Evolutionary conservation across 2,329 filamentous ascomycete genomes (phyloP), one percentile per base, ranked within the genome.

Genomic region (Colletotrichum tanaceti): DNA sequence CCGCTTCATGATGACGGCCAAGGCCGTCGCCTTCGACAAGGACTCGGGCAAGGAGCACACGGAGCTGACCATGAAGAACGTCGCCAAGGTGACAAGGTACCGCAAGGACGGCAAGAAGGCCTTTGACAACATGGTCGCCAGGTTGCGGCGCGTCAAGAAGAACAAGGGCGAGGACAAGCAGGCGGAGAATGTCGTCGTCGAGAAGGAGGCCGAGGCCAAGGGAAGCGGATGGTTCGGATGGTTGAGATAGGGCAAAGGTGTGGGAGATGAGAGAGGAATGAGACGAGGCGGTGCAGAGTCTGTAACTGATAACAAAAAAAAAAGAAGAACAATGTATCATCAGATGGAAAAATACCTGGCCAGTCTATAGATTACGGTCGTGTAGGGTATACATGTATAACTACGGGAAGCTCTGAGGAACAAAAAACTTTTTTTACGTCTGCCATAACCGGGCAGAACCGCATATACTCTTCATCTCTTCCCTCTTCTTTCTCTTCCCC

Each of bases 1-100:
- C 84, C 92, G 94, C 41, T 98, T 98, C 82, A 93, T 93, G 75
- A 90, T 98, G 87, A 97, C 94, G 3, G 96, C 96, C 32, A 92
- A 91, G 74, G 90, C 93, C 0, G 85, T 98, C 7, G 93, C 93
- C 50, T 86, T 89, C 28, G 86, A 89, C 75, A 80, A 84, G 65
- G 75, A 79, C 55, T 78, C 89, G 16, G 85, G 89, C 46, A 84
- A 87, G 59, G 78, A 82, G 2, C 82, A 92, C 74, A 91, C 89
- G 73, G 86, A 92, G 39, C 83, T 96, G 73, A 98, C 95, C 41
- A 82, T 84, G 65, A 85, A 87, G 76, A 98, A 98, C 81, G 86
- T 95, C 53, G 84, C 85, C 72, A 98, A 98, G 82, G 93, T 97
- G 62, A 96, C 93, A 67, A 82, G 86, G 70, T 97, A 88, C 81